These are phyloP conservation scores for Microglena sp. DNA, from an alignment of 139 green algal genomes.

Conservation along the genomic window DNA sequence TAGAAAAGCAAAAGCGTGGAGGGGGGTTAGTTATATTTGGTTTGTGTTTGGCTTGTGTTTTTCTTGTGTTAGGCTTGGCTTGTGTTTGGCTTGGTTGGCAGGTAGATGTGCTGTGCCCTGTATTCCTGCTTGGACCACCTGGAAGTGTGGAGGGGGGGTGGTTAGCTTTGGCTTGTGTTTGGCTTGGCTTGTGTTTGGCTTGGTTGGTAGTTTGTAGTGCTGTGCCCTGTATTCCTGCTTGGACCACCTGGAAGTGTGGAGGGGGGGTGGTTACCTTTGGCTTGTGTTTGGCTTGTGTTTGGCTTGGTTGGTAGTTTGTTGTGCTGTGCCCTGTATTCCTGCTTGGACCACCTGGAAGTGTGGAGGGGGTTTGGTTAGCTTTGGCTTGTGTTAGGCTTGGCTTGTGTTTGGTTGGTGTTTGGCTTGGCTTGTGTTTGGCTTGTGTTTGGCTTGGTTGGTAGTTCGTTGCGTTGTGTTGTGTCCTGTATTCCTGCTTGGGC, in stretches of 20 bases:
- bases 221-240: too few relatives aligned
- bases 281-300: neutral
- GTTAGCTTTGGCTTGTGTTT: neutral
- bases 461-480: neutral
- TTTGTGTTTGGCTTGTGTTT: too few relatives aligned
- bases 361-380: neutral
- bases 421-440: too few relatives aligned
- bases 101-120: constrained; percentile 77
- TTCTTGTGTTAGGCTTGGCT: too few relatives aligned
- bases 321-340: too few relatives aligned
- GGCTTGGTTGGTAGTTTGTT: neutral
- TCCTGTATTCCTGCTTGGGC: too few relatives aligned
- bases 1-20: too few relatives aligned
- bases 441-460: neutral
- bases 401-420: too few relatives aligned
- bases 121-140: constrained; percentile 39
- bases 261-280: neutral
- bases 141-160: neutral
- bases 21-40: too few relatives aligned
- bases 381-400: neutral
- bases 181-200: neutral
- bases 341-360: constrained; percentile 2
- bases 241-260: constrained; percentile 1
- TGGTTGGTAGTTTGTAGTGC: neutral
- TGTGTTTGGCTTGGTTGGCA: constrained; percentile 82